phyloP scores from a whole-genome alignment of 2,329 filamentous ascomycete genomes.

The Fusarium tricinctum region DNA sequence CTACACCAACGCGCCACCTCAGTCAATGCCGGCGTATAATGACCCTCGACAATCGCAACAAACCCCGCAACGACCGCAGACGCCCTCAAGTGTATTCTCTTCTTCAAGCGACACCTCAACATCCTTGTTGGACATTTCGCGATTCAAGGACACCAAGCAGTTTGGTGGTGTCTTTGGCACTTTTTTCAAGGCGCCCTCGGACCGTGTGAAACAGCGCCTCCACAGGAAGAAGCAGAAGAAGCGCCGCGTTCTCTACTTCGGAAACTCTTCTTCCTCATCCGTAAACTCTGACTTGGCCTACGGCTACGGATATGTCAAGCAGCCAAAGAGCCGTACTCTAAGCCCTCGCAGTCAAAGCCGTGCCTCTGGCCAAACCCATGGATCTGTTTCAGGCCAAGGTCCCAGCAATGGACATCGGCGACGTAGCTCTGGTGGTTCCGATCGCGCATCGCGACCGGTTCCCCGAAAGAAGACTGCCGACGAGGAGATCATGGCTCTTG shows the following conservation, averaged over 20 bases:
- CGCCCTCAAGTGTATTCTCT: conserved; percentile 55
- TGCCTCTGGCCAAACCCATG: conserved; percentile 33
- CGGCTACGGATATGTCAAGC: conserved; percentile 70
- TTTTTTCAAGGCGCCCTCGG: conserved; percentile 74
- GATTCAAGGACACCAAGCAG: conserved; percentile 61
- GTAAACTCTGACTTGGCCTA: conserved; percentile 78
- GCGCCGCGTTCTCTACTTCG: conserved; percentile 69
- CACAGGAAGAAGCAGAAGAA: conserved; percentile 60
- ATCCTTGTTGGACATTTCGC: conserved; percentile 76
- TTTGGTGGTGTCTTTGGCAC: conserved; percentile 69
- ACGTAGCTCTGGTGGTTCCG: conserved; percentile 40
- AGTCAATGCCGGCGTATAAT: conserved; percentile 39
- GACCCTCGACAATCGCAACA: conserved; percentile 32
- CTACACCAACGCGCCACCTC: conserved; percentile 39
- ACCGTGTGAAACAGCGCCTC: conserved; percentile 56
- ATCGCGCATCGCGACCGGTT: conserved; percentile 30
- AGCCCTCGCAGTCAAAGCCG: conserved; percentile 48
- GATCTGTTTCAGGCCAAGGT: conserved; percentile 21
- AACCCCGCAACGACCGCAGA: conserved; percentile 48
- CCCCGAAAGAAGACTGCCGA: conserved; percentile 61
- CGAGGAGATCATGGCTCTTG: conserved; percentile 70
- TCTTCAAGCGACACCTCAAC: conserved; percentile 67
- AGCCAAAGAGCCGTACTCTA: conserved; percentile 51
- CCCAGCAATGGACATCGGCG: conserved; percentile 36
- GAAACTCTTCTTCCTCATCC: conserved; percentile 76